Evolutionary conservation across 768 basidiomycete genomes (phyloP), one percentile per base, ranked within the genome.

Genomic region (Albatrellus ellisii): DNA sequence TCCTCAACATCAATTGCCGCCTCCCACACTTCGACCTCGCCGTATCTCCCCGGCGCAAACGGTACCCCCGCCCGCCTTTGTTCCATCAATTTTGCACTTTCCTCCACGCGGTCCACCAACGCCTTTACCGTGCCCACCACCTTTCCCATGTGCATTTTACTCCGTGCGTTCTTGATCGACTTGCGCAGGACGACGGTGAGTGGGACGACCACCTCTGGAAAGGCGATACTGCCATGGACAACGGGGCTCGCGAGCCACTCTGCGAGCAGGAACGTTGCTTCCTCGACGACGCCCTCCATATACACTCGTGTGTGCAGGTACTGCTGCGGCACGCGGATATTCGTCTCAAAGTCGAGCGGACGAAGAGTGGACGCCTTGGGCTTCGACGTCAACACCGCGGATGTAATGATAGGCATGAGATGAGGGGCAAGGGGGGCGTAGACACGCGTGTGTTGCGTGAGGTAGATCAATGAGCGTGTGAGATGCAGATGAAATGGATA

Each of bases 401-500:
- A 76, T 20, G 81, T 73, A 49, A 99, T 67, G 48, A 95, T 79
- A 34, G 91, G 86, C 43, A 97, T 70, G 45, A 97, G 69, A 62
- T 85, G 80, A 2, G 94, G 79, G 0, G 87, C 67, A 33, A 99
- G 68, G 8, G 95, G 91, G 43, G 95, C 75, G 60, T 88, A 98
- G 14, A 75, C 84, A 42, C 73, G 68, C 2, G 86, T 92, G 56
- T 89, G 87, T 37, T 74, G 73, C 28, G 80, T 77, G 48, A 99
- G 71, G 56, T 89, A 82, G 20, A 90, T 67, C 34, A 98, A 72
- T 1, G 95, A 92, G 8, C 88, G 85, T 26, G 85, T 62, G 45
- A 98, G 72, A 58, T 98, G 92, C 22, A 98, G 72, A 58, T 97
- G 92, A 59, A 97, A 83, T 1, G 95, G 94, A 62, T 86, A 86